Conservation (phyloP, 331 rosid genomes). For the Malus hybrid region DNA sequence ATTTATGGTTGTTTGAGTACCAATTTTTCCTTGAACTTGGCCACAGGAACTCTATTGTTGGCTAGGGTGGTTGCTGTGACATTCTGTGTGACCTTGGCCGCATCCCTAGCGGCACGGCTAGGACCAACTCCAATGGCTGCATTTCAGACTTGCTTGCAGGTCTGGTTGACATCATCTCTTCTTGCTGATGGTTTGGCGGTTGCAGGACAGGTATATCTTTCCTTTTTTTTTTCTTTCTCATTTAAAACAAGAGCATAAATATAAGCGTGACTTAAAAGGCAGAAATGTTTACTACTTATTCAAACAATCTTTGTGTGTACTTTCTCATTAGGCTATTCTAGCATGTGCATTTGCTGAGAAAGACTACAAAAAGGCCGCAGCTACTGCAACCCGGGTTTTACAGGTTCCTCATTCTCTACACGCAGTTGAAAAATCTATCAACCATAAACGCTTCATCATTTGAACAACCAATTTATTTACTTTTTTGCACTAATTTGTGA, state of each 20-base stretch:
- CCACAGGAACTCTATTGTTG: slow-evolving; percentile 56
- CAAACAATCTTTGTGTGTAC: background rate
- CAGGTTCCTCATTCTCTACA: slow-evolving; percentile 26
- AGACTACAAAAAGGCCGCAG: slow-evolving; percentile 55
- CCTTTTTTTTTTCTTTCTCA: background rate
- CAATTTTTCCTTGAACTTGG: background rate
- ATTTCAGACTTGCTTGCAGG: slow-evolving; percentile 87
- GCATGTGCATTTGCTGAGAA: slow-evolving; percentile 90
- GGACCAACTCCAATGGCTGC: slow-evolving; percentile 95
- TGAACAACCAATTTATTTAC: too few relatives aligned
- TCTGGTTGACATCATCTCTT: slow-evolving; percentile 91
- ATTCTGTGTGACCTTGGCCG: slow-evolving; percentile 82
- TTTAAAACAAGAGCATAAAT: background rate
- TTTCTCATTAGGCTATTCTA: slow-evolving; percentile 60
- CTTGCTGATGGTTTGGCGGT: slow-evolving; percentile 96
- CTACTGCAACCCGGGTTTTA: slow-evolving; percentile 51
- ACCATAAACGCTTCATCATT: background rate
- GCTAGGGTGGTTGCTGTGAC: slow-evolving; percentile 91
- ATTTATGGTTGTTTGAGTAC: background rate
- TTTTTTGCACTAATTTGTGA: background rate
- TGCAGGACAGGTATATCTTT: slow-evolving; percentile 69
- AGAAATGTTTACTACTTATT: background rate
- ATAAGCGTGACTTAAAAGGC: background rate
- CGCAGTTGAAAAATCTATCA: background rate
- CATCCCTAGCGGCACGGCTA: slow-evolving; percentile 83